Evolutionary conservation across 257 asterid species (phyloP), one percentile per base, ranked within the genome.

Genomic region (Scutellaria galericulata): DNA sequence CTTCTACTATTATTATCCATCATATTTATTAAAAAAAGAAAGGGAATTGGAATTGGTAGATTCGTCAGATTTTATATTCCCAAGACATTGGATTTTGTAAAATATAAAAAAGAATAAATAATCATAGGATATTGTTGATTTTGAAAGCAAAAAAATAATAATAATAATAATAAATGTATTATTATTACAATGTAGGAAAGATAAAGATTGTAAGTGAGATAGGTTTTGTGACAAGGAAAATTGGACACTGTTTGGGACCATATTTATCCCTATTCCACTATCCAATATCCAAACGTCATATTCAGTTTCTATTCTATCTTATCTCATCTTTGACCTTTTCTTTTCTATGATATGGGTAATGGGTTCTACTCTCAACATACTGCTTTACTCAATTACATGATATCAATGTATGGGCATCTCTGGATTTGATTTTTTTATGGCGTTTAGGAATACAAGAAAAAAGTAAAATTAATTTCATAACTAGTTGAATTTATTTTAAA

Each of bases 191-290:
- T 9, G 10, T 46, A 9, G 4, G 52, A 31, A 31, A 31, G 52
- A 46, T 46, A 46, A 46, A 9, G n/a, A 46, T 46, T 46, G 27
- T 2, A 24, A 24, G 27, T 24, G 27, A 24, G 27, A 1, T 1
- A 24, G 27, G 27, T 0, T 24, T 24, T 24, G 27, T 24, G 53
- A 47, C 15, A 10, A 2, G 53, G 15, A 47, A 12, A 14, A 44
- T 0, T 7, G 47, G 47, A 52, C 53, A 55, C 50, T 9, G 55
- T 66, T 68, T 53, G 63, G 77, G 62, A 66, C 77, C 81, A 72
- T 41, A 42, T 7, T 22, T 27, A 52, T 37, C 31, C 40, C 14
- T 22, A 4, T 27, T n/a, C 42, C n/a, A 9, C 9, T 9, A 41
- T 54, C 14, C 47, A 18, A 64, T 9, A 41, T 54, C 14, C 47